A percentile compares a stretch with the other conserved stretches of the same genome.
Evolutionary conservation across 805 yeast genomes (phyloP).

Genomic region (Debaryomyces hansenii): DNA sequence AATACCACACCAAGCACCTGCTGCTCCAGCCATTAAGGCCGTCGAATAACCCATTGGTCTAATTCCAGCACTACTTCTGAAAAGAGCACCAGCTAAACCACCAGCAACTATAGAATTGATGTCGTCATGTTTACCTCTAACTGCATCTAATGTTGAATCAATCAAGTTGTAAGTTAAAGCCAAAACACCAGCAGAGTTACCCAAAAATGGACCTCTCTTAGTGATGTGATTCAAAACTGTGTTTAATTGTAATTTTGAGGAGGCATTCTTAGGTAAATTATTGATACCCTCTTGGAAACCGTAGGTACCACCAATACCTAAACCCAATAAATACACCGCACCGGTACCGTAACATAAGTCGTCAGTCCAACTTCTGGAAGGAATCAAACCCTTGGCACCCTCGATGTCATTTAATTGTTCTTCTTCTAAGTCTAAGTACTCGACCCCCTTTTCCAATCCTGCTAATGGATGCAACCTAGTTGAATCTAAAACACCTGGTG

Average conservation of each 20-base stretch:
- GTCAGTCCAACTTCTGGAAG: constrained; percentile 97
- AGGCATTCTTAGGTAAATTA: constrained; percentile 71
- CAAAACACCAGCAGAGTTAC: constrained; percentile 92
- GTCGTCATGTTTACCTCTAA: constrained; percentile 89
- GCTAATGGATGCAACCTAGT: constrained; percentile 86
- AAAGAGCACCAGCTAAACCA: constrained; percentile 87
- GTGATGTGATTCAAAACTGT: constrained; percentile 90
- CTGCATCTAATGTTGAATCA: constrained; percentile 73
- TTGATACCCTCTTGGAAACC: constrained; percentile 87
- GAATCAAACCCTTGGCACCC: constrained; percentile 87
- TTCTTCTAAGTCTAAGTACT: constrained; percentile 88
- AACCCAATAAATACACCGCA: constrained; percentile 81
- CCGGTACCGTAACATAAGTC: constrained; percentile 98
- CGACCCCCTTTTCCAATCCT: constrained; percentile 85
- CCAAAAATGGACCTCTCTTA: constrained; percentile 92
- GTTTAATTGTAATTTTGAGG: constrained; percentile 81
- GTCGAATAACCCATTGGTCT: constrained; percentile 88
- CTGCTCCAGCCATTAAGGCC: constrained; percentile 82
- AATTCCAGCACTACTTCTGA: constrained; percentile 80
- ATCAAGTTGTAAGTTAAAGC: constrained; percentile 86
- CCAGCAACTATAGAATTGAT: constrained; percentile 85
- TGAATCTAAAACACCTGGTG: constrained; percentile 66
- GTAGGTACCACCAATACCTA: constrained; percentile 85
- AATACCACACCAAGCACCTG: constrained; percentile 89
- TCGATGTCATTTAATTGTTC: constrained; percentile 68